Percentiles rank a stretch among this genome's conserved stretches.
phyloP scores from a whole-genome alignment of 2,329 filamentous ascomycete species.

The Fusarium subglutinans region DNA sequence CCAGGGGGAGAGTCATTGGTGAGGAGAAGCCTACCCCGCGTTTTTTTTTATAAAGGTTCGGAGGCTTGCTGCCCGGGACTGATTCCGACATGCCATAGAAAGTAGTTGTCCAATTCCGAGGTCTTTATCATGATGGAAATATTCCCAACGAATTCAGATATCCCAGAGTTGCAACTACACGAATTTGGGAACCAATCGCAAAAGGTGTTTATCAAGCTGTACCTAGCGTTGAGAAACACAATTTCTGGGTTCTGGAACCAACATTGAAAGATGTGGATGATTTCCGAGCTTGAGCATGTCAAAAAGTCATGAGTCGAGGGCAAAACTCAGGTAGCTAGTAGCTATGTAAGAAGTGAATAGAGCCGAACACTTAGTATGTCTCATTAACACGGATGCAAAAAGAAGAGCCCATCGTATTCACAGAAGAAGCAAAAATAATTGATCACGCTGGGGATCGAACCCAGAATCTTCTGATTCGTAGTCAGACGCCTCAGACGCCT shows the following conservation, averaged over 20 bases:
- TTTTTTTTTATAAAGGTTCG: neutral
- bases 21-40: neutral
- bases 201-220: too few species aligned
- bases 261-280: fast-evolving
- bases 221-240: neutral
- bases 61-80: neutral
- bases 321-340: too few species aligned
- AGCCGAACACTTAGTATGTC: fast-evolving
- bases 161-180: neutral
- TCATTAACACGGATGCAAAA: neutral
- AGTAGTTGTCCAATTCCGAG: neutral
- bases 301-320: too few species aligned
- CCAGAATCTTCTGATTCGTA: constrained; percentile 36
- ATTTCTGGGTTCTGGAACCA: neutral
- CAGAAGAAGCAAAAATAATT: neutral
- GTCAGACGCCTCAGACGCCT: constrained; percentile 35
- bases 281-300: neutral
- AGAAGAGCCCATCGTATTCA: too few species aligned
- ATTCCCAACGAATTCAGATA: neutral
- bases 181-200: neutral
- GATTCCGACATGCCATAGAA: neutral
- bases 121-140: neutral
- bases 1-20: neutral
- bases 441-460: constrained; percentile 34
- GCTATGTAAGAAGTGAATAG: too few species aligned